Conservation (phyloP, 768 basidiomycete species). For the Lactifluus volemus region DNA sequence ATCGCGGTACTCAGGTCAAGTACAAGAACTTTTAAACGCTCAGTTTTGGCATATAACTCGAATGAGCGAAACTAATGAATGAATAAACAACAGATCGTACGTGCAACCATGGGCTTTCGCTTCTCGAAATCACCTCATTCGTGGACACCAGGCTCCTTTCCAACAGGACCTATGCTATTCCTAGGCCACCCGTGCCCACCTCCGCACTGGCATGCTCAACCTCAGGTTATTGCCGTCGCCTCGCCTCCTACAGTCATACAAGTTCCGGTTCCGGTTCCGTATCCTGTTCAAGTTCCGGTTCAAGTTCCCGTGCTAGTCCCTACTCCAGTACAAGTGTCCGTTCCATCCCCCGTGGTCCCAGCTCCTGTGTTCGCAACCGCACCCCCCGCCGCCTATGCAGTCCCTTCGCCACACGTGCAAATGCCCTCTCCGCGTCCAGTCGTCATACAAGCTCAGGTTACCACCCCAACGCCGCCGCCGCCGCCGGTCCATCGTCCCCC, state of each 20-base stretch:
- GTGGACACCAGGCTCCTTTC: constrained; percentile 1
- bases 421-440: background rate
- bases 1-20: background rate
- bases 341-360: background rate
- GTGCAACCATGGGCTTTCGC: background rate
- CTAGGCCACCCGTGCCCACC: background rate
- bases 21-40: background rate
- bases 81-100: background rate
- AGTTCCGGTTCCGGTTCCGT: background rate
- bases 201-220: background rate
- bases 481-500: background rate
- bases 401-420: background rate
- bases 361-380: background rate
- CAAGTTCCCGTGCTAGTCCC: background rate
- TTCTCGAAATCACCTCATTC: background rate
- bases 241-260: background rate
- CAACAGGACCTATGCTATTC: background rate
- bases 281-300: background rate
- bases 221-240: background rate
- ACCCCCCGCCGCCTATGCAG: background rate
- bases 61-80: background rate
- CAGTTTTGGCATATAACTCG: background rate
- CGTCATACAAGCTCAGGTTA: background rate
- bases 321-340: no score
- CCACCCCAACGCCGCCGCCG: background rate